Evolutionary conservation across 2,329 filamentous ascomycete genomes (phyloP).

Genomic region (Pseudogymnoascus sp.): DNA sequence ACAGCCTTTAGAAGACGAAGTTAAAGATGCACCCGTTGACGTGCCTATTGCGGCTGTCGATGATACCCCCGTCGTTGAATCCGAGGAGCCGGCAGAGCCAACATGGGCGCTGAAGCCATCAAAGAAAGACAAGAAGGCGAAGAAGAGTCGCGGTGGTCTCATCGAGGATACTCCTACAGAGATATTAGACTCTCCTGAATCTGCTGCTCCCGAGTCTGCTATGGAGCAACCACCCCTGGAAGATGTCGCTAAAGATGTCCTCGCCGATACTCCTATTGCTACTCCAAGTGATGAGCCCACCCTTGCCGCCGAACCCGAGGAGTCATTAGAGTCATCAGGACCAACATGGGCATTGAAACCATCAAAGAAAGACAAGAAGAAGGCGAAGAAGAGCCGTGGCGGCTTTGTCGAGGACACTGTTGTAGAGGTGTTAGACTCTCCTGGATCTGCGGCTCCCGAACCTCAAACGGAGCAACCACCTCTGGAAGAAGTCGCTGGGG

Average conservation of each 20-base stretch:
- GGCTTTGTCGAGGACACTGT: neutral
- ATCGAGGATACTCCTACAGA: neutral
- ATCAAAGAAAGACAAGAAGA: conserved; percentile 34
- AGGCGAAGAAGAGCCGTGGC: conserved; percentile 9
- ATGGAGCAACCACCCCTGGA: neutral
- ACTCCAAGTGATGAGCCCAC: neutral
- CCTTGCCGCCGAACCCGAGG: neutral
- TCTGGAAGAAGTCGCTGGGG: neutral
- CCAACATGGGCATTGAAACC: neutral
- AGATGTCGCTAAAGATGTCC: neutral
- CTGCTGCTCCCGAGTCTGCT: neutral
- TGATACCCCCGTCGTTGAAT: neutral
- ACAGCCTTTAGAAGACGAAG: neutral
- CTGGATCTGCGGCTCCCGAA: neutral
- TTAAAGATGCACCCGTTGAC: neutral
- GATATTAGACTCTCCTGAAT: neutral
- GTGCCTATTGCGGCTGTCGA: neutral
- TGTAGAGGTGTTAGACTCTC: neutral
- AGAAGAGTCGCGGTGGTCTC: neutral
- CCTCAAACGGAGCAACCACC: neutral
- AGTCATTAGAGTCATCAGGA: neutral
- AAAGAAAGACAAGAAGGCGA: conserved; percentile 32
- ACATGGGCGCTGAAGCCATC: conserved; percentile 14
- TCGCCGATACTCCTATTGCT: neutral
- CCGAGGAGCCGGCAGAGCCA: neutral